These are phyloP conservation scores for maize (Zea mays) DNA, from an alignment of 176 grass and related monocot genomes.

Conservation along the genomic window DNA sequence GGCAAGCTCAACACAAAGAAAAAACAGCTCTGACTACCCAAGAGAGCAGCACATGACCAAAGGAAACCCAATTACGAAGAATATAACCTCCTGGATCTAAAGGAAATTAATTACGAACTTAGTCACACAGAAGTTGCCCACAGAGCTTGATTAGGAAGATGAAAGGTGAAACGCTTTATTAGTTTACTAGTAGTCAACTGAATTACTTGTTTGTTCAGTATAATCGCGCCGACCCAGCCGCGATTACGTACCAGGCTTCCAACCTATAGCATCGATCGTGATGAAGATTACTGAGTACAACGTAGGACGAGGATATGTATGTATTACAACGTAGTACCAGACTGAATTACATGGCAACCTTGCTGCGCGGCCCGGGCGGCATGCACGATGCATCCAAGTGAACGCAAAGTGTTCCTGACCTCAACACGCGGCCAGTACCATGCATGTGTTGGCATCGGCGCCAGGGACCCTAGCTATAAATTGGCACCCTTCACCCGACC, in stretches of 20 bases:
- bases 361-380: background rate
- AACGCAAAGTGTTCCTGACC: background rate
- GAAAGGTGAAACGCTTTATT: background rate
- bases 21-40: too few relatives aligned
- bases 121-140: background rate
- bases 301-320: background rate
- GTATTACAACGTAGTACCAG: too few relatives aligned
- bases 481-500: background rate
- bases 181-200: constrained; percentile 1
- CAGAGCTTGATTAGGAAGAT: background rate
- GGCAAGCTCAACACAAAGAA: too few relatives aligned
- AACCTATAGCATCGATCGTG: too few relatives aligned
- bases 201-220: background rate
- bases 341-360: too few relatives aligned
- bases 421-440: background rate
- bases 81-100: background rate
- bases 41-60: too few relatives aligned
- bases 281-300: background rate
- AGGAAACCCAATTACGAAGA: too few relatives aligned
- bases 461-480: background rate
- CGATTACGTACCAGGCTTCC: background rate
- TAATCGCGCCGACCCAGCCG: background rate
- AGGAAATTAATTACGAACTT: background rate
- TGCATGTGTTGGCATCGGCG: background rate
- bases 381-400: background rate